Evolutionary conservation across 2,329 filamentous ascomycete genomes (phyloP), one percentile per base, ranked within the genome.

Genomic region (Lizonia empirigonia): DNA sequence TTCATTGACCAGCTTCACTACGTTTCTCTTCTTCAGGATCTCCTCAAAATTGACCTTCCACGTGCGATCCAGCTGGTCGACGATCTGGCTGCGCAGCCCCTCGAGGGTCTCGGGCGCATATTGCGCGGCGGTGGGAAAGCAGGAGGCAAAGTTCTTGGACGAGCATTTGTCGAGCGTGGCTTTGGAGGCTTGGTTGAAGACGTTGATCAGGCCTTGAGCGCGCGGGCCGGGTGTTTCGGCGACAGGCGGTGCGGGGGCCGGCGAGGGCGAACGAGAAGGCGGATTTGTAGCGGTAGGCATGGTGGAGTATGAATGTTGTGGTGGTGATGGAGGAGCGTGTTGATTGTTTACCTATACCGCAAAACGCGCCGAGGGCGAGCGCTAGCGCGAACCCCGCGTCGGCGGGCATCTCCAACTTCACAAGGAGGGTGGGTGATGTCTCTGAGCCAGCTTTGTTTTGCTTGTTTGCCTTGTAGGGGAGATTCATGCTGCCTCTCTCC

Each of bases 111-210:
- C 79, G 1, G 82, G 80, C 9, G 82, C 82, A 60, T 85, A 76
- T 60, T 77, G 74, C 15, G 84, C 81, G 1, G 83, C 80, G 0
- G 85, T 87, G 0, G 85, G 84, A 58, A 87, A 87, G 62, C 85
- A 87, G 19, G 82, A 74, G 0, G 82, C 78, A 66, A 87, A 87
- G 60, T 85, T 86, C 39, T 76, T 74, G 65, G 85, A 82, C 8
- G 78, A 83, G 68, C 83, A 85, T 42, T 83, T 82, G 55, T 81
- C 80, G n/a, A 86, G 68, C 1, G 84, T 83, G 54, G 83, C 81
- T 9, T 78, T 76, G 18, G 86, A 77, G 13, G 85, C 84, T 53
- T 83, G 77, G 45, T 76, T 74, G 73, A 85, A 87, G 57, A 86
- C 78, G 58, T 83, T 82, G 62, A 83, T 78, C 7, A 87, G 75